These are phyloP conservation scores for Pezicula neosporulosa DNA, from an alignment of 2,329 filamentous ascomycete genomes.

Conservation along the genomic window DNA sequence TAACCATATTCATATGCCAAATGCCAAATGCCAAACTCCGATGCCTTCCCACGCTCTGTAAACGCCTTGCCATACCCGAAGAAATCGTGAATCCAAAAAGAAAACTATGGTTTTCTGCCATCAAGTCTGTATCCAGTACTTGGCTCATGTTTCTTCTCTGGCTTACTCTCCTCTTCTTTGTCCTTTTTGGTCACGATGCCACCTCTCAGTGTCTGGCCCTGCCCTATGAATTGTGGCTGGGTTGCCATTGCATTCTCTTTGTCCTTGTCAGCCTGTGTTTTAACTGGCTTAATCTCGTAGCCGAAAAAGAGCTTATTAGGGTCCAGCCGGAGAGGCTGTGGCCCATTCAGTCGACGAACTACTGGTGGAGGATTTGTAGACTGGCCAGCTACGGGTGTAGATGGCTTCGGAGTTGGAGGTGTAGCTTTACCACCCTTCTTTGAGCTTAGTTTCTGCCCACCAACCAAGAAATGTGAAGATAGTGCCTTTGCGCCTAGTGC, in stretches of 20 bases:
- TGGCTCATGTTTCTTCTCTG: slow-evolving; percentile 18
- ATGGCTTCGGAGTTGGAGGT: slow-evolving; percentile 62
- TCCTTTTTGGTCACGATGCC: slow-evolving; percentile 64
- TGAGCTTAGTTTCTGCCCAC: slow-evolving; percentile 76
- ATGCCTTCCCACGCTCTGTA: not conserved
- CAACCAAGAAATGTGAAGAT: slow-evolving; percentile 74
- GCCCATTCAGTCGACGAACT: slow-evolving; percentile 63
- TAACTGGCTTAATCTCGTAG: slow-evolving; percentile 86
- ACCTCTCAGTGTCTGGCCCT: slow-evolving; percentile 75
- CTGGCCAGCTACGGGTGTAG: slow-evolving; percentile 64
- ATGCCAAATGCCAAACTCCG: not conserved
- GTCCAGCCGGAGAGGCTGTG: slow-evolving; percentile 78
- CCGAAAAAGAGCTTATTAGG: slow-evolving; percentile 96
- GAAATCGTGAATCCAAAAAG: not conserved
- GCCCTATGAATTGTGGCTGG: slow-evolving; percentile 76
- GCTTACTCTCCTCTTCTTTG: slow-evolving; percentile 13
- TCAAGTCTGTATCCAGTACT: slow-evolving; percentile 5
- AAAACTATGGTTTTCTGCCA: slow-evolving; percentile 1
- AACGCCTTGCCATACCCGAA: not conserved
- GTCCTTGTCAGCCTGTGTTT: slow-evolving; percentile 70
- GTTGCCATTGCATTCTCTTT: slow-evolving; percentile 61
- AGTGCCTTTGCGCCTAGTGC: slow-evolving; percentile 58
- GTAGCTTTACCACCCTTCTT: slow-evolving; percentile 77
- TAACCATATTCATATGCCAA: too few relatives aligned
- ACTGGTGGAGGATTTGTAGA: slow-evolving; percentile 34